Evolutionary conservation across 768 basidiomycete genomes (phyloP), one percentile per base, ranked within the genome.

Genomic region (Gloeopeniophorella convolvens): DNA sequence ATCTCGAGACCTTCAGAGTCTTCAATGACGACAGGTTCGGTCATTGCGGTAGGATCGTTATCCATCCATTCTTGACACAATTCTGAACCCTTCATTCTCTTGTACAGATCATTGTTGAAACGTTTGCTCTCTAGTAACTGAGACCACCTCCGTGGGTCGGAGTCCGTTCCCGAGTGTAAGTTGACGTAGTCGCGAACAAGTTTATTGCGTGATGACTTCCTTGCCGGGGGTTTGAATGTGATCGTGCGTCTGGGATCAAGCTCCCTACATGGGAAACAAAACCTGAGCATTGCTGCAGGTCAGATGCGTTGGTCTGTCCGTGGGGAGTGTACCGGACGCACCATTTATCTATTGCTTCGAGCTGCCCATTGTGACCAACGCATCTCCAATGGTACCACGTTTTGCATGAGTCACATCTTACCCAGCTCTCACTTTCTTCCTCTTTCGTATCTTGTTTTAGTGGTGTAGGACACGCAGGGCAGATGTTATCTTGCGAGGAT

Each of bases 341-440:
- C 88, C 85, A 89, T 73, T 85, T 89, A 64, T 88, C 85, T 50
- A 91, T 77, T 12, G 72, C 72, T 30, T 81, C 79, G 10, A 83
- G 72, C 54, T 83, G 81, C 32, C 73, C 74, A 12, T 77, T 78
- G 36, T 80, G 76, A 21, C 85, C 83, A 12, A 77, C 84, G 66
- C 88, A 90, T 51, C 77, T 71, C 85, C 87, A 91, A 62, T 90
- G 87, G 63, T 80, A 90, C 88, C 87, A 90, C 26, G 70, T 76
- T 66, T 83, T 83, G 71, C 86, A 89, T 18, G 76, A 75, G 60
- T 90, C 89, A 63, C 90, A 93, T 55, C 80, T 70, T 48, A 92
- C 80, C 90, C 89, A 93, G 59, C 71, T 79, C 56, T 88, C 85
- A 63, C 83, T 83, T 54, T 79, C 76, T 44, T 68, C 71, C 18